Percentiles rank a stretch among this genome's conserved stretches.
phyloP scores from a whole-genome alignment of 1,284 basidiomycete species.

The Cerioporus squamosus region DNA sequence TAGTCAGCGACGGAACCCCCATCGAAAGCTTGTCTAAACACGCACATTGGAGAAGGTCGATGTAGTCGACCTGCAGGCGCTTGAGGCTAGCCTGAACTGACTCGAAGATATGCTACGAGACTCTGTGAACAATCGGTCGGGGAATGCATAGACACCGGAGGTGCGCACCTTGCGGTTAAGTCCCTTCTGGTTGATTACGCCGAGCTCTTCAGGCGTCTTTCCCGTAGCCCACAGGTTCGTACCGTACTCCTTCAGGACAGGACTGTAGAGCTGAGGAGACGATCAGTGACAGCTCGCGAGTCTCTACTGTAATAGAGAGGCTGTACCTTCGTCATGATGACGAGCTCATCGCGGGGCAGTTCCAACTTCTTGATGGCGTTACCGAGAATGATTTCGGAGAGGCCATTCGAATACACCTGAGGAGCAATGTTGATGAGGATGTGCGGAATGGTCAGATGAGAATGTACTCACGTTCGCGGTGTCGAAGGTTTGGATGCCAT shows the following conservation, averaged over 20 bases:
- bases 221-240: not conserved
- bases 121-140: not conserved
- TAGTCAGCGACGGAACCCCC: not conserved
- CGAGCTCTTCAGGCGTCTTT: conserved; percentile 20
- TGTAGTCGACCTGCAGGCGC: conserved; percentile 47
- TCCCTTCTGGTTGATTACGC: conserved; percentile 41
- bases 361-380: conserved; percentile 60
- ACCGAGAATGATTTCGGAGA: conserved; percentile 58
- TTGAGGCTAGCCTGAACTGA: conserved; percentile 46
- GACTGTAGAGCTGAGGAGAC: conserved; percentile 5
- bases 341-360: conserved; percentile 58
- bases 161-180: conserved; percentile 35
- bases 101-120: conserved; percentile 48
- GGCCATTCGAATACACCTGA: conserved; percentile 44
- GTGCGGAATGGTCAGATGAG: not conserved
- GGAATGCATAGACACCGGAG: not conserved
- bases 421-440: conserved; percentile 2
- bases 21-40: too few species aligned
- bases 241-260: conserved; percentile 39
- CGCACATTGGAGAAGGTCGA: conserved; percentile 45
- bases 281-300: not conserved
- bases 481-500: conserved; percentile 56
- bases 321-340: conserved; percentile 58
- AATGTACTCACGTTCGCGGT: conserved; percentile 44
- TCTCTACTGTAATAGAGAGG: not conserved